Percentiles rank a stretch among this genome's conserved stretches.
Evolutionary conservation across 2,329 filamentous ascomycete species (phyloP).

Genomic region (Aspergillus aculeatinus): DNA sequence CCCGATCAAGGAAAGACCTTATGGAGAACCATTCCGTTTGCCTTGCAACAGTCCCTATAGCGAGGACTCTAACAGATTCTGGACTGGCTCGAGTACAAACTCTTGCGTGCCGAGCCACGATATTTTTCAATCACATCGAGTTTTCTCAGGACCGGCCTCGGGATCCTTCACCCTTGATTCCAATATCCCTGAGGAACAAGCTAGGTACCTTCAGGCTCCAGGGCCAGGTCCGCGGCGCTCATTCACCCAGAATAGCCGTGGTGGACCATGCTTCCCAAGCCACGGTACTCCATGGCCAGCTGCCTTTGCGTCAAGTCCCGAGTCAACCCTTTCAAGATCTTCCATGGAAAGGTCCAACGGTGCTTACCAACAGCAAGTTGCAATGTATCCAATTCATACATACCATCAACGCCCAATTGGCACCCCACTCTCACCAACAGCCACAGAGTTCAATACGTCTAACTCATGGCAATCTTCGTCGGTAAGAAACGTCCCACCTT

Average conservation of each 20-base stretch:
- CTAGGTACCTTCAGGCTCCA: constrained; percentile 27
- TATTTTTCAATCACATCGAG: constrained; percentile 32
- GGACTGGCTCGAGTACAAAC: constrained; percentile 27
- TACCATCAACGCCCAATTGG: constrained; percentile 61
- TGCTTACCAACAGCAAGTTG: constrained; percentile 37
- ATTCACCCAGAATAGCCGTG: constrained; percentile 33
- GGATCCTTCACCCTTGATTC: constrained; percentile 29
- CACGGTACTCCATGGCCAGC: constrained; percentile 35
- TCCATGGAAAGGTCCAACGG: constrained; percentile 30
- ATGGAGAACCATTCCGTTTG: constrained; percentile 25
- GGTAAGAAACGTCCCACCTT: constrained; percentile 49
- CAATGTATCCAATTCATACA: constrained; percentile 34
- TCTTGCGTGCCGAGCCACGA: constrained; percentile 20
- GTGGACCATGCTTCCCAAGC: constrained; percentile 34
- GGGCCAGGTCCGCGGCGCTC: constrained; percentile 29
- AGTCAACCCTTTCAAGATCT: constrained; percentile 27
- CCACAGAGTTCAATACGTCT: constrained; percentile 67
- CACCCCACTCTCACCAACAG: constrained; percentile 69
- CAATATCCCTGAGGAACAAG: constrained; percentile 33
- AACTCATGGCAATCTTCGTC: constrained; percentile 43
- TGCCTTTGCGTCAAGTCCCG: constrained; percentile 27
- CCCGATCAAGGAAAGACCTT: constrained; percentile 27
- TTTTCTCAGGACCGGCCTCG: constrained; percentile 36
- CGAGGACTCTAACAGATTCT: constrained; percentile 33
- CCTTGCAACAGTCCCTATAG: constrained; percentile 21